These are phyloP conservation scores for Coprinopsis sp. DNA, from an alignment of 768 basidiomycete genomes.

Conservation along the genomic window DNA sequence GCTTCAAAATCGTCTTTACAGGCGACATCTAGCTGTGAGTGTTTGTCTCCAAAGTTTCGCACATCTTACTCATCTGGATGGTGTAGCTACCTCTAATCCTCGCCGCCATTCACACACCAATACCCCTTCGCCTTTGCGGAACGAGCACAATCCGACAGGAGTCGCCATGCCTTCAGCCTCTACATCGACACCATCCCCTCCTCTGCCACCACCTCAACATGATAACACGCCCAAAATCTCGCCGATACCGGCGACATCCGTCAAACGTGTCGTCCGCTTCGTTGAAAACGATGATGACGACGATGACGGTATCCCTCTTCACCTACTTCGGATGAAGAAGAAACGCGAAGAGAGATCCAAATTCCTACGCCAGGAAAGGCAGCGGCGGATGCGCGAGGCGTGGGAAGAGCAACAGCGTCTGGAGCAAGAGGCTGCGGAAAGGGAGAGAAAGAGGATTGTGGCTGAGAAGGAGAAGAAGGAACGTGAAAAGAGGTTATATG, in stretches of 20 bases:
- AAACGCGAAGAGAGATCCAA: conserved; percentile 68
- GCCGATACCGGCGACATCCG: conserved; percentile 11
- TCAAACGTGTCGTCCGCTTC: conserved; percentile 60
- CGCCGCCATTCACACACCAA: conserved; percentile 33
- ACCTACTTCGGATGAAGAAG: conserved; percentile 68
- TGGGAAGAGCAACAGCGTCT: conserved; percentile 44
- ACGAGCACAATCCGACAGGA: conserved; percentile 27
- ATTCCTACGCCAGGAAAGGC: conserved; percentile 58
- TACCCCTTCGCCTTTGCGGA: conserved; percentile 49
- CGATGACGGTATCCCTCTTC: conserved; percentile 65
- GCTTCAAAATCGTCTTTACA: neutral
- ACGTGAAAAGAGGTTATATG: conserved; percentile 45
- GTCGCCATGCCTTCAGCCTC: neutral
- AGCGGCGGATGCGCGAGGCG: conserved; percentile 45
- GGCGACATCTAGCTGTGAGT: conserved; percentile 8
- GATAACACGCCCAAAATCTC: neutral
- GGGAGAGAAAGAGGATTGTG: conserved; percentile 44
- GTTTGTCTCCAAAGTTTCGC: conserved; percentile 8
- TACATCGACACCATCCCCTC: neutral
- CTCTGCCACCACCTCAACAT: neutral
- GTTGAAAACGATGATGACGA: conserved; percentile 61
- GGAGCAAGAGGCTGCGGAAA: conserved; percentile 43
- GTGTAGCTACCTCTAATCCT: conserved; percentile 9
- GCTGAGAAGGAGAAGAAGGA: conserved; percentile 51
- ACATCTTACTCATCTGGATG: conserved; percentile 1